These are phyloP conservation scores for Elsinoe arachidis DNA, from an alignment of 2,329 filamentous ascomycete genomes.

Conservation along the genomic window DNA sequence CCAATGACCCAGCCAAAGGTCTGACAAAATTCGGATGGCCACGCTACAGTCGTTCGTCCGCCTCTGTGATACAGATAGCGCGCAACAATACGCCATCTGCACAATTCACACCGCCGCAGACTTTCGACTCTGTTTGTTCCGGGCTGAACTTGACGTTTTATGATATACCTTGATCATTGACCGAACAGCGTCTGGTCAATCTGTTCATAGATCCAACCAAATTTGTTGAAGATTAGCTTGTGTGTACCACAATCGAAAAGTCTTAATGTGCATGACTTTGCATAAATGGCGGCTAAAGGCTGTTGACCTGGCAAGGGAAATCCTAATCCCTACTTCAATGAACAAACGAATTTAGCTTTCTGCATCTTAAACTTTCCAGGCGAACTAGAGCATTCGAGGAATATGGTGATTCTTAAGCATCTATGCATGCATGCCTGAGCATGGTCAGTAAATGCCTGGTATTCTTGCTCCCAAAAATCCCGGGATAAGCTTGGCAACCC, in stretches of 20 bases:
- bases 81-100: not conserved
- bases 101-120: constrained; percentile 3
- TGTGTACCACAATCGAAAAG: too few relatives aligned
- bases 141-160: constrained; percentile 1
- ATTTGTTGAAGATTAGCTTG: too few relatives aligned
- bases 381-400: too few relatives aligned
- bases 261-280: too few relatives aligned
- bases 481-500: not conserved
- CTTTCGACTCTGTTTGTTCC: constrained; percentile 5
- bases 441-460: not conserved
- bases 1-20: constrained; percentile 25
- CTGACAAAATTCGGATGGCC: constrained; percentile 32
- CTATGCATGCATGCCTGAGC: not conserved
- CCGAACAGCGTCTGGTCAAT: too few relatives aligned
- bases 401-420: too few relatives aligned
- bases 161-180: constrained; percentile 1
- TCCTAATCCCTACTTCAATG: too few relatives aligned
- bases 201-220: too few relatives aligned
- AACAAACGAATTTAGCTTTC: too few relatives aligned
- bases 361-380: too few relatives aligned
- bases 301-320: too few relatives aligned
- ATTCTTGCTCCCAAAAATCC: not conserved
- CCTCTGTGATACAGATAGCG: constrained; percentile 1
- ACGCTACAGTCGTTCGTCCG: constrained; percentile 20
- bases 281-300: too few relatives aligned